These are phyloP conservation scores for Exophiala aquamarina DNA, from an alignment of 2,329 filamentous ascomycete genomes.

Conservation along the genomic window DNA sequence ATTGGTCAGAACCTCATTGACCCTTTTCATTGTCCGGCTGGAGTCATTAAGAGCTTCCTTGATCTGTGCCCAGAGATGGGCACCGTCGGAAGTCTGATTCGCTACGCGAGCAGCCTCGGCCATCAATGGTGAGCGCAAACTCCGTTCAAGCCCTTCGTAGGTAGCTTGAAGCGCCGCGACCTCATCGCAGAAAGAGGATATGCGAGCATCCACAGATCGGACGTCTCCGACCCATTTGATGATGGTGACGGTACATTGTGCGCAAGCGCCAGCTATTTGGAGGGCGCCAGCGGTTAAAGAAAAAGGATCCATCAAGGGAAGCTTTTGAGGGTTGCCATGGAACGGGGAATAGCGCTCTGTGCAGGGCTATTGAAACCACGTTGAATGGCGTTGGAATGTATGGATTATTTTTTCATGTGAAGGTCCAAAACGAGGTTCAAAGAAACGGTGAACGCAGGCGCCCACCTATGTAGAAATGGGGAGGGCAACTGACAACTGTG, in stretches of 20 bases:
- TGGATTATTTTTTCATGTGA: no score
- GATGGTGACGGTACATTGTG: slow-evolving; percentile 23
- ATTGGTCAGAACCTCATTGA: slow-evolving; percentile 22
- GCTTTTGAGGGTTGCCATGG: neutral
- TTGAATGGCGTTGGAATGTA: no score
- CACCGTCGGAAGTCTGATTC: slow-evolving; percentile 22
- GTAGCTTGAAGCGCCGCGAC: slow-evolving; percentile 20
- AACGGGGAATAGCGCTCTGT: no score
- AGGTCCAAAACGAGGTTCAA: no score
- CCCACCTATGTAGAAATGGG: no score
- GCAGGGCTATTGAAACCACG: no score
- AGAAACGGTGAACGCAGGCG: no score
- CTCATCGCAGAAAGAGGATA: slow-evolving; percentile 24
- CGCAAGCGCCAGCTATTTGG: slow-evolving; percentile 24
- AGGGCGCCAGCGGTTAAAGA: slow-evolving; percentile 16
- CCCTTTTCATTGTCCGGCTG: slow-evolving; percentile 19
- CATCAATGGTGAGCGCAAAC: slow-evolving; percentile 22
- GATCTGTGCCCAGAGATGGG: slow-evolving; percentile 25
- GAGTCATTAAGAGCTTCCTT: slow-evolving; percentile 23
- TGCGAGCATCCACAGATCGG: slow-evolving; percentile 23
- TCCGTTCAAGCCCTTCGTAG: slow-evolving; percentile 23
- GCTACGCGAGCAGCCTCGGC: slow-evolving; percentile 24
- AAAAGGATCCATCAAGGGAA: slow-evolving; percentile 20
- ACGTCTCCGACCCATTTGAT: slow-evolving; percentile 25
- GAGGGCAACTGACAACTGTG: no score